Conservation (phyloP, 352 stramenopile species). For the Globisporangium abappressorium region DNA sequence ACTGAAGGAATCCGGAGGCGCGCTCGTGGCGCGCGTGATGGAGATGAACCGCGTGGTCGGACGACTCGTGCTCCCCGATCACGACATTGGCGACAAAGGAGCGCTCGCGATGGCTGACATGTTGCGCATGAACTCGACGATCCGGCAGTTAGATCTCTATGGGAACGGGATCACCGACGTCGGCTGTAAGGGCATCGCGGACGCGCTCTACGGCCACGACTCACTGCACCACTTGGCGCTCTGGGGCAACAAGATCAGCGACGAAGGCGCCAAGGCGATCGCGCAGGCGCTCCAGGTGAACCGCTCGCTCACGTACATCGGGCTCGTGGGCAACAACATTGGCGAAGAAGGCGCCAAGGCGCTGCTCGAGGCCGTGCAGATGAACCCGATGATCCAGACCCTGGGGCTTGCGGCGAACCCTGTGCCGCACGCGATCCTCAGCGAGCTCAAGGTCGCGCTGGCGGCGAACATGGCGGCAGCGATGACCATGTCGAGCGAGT, state of each 20-base stretch:
- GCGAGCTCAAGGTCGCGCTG: slow-evolving; percentile 36
- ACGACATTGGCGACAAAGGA: slow-evolving; percentile 50
- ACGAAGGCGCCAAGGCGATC: slow-evolving; percentile 41
- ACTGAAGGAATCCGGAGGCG: slow-evolving; percentile 31
- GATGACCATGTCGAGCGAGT: slow-evolving; percentile 11
- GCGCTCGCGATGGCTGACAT: slow-evolving; percentile 49
- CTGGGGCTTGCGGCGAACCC: slow-evolving; percentile 45
- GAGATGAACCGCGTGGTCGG: slow-evolving; percentile 46
- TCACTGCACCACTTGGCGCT: slow-evolving; percentile 42
- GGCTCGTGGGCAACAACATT: slow-evolving; percentile 48
- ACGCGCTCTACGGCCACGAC: slow-evolving; percentile 48
- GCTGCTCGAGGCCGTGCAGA: slow-evolving; percentile 38
- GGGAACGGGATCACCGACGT: slow-evolving; percentile 48
- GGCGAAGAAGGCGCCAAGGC: slow-evolving; percentile 35
- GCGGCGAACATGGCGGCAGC: slow-evolving; percentile 40
- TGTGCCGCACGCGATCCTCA: slow-evolving; percentile 31
- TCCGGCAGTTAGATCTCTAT: slow-evolving; percentile 45
- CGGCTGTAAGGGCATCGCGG: slow-evolving; percentile 25
- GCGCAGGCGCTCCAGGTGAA: slow-evolving; percentile 50
- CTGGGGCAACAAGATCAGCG: slow-evolving; percentile 42
- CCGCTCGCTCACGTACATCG: slow-evolving; percentile 46
- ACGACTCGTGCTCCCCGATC: slow-evolving; percentile 39
- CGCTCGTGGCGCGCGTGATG: slow-evolving; percentile 50
- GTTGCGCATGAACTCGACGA: slow-evolving; percentile 44
- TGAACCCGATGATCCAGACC: slow-evolving; percentile 44